Base-by-base conservation (phyloP, 2,329 filamentous ascomycete species). In the Curvularia hawaiiensis region DNA sequence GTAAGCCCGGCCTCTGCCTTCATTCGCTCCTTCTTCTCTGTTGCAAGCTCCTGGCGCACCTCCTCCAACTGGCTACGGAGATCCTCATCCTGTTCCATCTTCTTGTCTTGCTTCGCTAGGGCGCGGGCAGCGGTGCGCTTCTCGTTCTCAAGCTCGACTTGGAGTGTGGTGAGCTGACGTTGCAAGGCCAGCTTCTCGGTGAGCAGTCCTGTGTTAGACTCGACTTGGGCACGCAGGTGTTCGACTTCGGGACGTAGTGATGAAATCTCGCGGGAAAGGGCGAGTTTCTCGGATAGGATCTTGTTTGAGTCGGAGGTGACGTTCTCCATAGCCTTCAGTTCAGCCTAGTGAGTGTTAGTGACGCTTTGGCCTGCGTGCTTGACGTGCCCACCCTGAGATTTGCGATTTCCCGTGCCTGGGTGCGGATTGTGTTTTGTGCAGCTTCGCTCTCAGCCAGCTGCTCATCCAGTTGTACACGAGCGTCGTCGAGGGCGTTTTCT, bases 101-200 rank as follows among this genome's bases (percentile, higher is more conserved):
- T 83, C 71, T 72, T 79, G 47, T 78, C 79, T 64, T 77, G 73
- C 63, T 83, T 82, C 1, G 79, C 79, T 5, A 79, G 66, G 3
- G 83, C 83, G 50, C 88, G 85, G 64, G 88, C 85, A 9, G 84
- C 80, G 3, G 87, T 83, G n/a, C 87, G 85, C 74, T 87, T 94
- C 72, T 95, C 91, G 64, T 90, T 91, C 63, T 93, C 91, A 2
- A 97, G 82, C 66, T 96, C 90, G 43, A 91, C 87, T 74, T 96
- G 90, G 2, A 93, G 76, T 1, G 88, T 87, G 69, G 84, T 88
- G 28, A 97, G 76, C 75, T 95, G 90, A 46, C 90, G 88, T 71
- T 95, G 88, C 14, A 97, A 78, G 2, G 89, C 84, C 45, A 94
- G 81, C 74, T 96, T 97, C 71, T 96, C 92, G 1, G 89, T 82